Conservation (phyloP, 2,329 filamentous ascomycete genomes). For the Fusarium scirpi region DNA sequence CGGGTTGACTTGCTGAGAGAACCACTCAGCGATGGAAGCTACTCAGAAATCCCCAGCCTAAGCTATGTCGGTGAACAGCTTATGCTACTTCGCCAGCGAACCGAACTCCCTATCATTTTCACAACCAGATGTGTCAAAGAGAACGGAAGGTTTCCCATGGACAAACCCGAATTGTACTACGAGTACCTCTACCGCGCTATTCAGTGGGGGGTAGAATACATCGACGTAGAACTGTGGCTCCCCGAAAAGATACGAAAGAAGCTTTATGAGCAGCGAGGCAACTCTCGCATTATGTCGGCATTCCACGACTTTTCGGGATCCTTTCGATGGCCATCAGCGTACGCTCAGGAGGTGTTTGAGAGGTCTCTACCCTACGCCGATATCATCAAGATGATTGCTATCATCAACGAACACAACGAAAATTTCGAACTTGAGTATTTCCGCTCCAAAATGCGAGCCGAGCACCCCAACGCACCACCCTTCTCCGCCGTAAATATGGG, state of each 20-base stretch:
- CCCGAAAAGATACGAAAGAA: slow-evolving; percentile 78
- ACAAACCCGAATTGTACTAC: slow-evolving; percentile 79
- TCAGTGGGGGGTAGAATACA: slow-evolving; percentile 90
- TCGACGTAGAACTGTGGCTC: slow-evolving; percentile 89
- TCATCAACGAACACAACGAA: slow-evolving; percentile 83
- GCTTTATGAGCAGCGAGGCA: slow-evolving; percentile 77
- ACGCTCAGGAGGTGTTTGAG: slow-evolving; percentile 78
- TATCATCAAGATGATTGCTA: slow-evolving; percentile 91
- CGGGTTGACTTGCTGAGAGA: slow-evolving; percentile 85
- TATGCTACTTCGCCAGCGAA: slow-evolving; percentile 84
- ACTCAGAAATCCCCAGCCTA: slow-evolving; percentile 77
- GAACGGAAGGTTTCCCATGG: slow-evolving; percentile 88
- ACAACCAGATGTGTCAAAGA: slow-evolving; percentile 85
- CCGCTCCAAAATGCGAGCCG: slow-evolving; percentile 77
- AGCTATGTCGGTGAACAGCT: slow-evolving; percentile 89
- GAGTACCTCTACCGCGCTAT: slow-evolving; percentile 85
- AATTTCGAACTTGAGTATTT: slow-evolving; percentile 94
- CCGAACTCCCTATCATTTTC: slow-evolving; percentile 90
- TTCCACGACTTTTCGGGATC: slow-evolving; percentile 89
- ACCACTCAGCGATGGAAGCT: slow-evolving; percentile 70
- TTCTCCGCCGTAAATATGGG: slow-evolving; percentile 91
- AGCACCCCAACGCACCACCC: slow-evolving; percentile 76
- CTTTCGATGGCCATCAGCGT: slow-evolving; percentile 83
- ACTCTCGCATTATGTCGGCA: slow-evolving; percentile 89
- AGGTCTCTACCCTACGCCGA: slow-evolving; percentile 81